These are phyloP conservation scores for Fusarium sp. DNA, from an alignment of 2,329 filamentous ascomycete genomes.

Conservation along the genomic window DNA sequence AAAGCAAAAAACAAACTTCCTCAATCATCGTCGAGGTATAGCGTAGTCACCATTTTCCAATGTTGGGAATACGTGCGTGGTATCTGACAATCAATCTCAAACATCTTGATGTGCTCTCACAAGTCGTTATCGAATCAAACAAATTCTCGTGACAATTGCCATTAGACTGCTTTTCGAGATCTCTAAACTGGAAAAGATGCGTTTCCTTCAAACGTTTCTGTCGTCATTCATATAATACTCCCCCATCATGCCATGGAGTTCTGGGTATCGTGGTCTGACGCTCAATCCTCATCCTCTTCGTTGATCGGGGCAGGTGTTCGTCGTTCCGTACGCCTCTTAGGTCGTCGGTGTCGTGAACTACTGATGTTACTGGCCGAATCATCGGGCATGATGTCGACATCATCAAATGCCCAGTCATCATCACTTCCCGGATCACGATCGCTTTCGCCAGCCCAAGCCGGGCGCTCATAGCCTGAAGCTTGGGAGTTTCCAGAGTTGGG, in stretches of 20 bases:
- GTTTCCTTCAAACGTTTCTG: conserved; percentile 31
- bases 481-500: conserved; percentile 58
- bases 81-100: conserved; percentile 40
- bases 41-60: not conserved
- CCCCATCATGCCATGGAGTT: not conserved
- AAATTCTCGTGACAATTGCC: conserved; percentile 29
- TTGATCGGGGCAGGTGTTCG: conserved; percentile 78
- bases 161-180: conserved; percentile 28
- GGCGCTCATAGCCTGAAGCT: conserved; percentile 56
- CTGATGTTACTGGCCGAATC: conserved; percentile 85
- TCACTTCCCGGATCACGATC: conserved; percentile 63
- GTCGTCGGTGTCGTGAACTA: conserved; percentile 72
- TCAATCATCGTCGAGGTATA: not conserved
- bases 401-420: conserved; percentile 67
- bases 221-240: conserved; percentile 28
- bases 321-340: conserved; percentile 73
- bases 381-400: conserved; percentile 75
- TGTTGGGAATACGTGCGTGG: conserved; percentile 35
- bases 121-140: conserved; percentile 32
- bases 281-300: conserved; percentile 73
- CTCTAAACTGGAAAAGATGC: conserved; percentile 32
- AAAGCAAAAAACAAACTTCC: conserved; percentile 7
- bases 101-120: conserved; percentile 17
- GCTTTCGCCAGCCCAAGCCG: conserved; percentile 50
- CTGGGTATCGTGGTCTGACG: conserved; percentile 1